Base-by-base conservation (phyloP, 352 stramenopile genomes). In the Stephanocyclus meneghinianus region DNA sequence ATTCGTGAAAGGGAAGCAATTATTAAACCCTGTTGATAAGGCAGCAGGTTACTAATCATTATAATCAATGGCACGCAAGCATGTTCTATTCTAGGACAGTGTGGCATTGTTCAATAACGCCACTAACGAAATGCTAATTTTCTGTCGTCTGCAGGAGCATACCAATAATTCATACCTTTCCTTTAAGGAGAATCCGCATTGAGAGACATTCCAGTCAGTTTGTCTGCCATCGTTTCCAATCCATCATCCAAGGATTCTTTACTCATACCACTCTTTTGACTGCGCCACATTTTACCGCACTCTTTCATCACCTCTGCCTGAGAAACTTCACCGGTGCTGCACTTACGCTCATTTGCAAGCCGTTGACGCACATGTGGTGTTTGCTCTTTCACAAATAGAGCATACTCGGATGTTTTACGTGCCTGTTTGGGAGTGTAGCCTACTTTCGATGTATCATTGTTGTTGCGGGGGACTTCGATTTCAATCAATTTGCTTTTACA, bases 261-360 rank as follows among this genome's bases (percentile, higher is more conserved):
- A 57, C 10, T 2, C 11, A 29, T 40, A 44, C 2, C 29, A 21
- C 16, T 53, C 56, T 91, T 92, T 35, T 81, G 47, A 35, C 60
- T 66, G n/a, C 74, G 65, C 86, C 88, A 92, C 15, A 87, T 57
- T 64, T 59, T 75, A 40, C 77, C 83, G 78, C 83, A 87, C 70
- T 92, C 85, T 61, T 87, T 91, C 88, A 91, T 90, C 0, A 93
- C 85, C 42, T 91, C 80, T 30, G 63, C 42, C 72, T 91, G 86
- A 29, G 77, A 76, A 10, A 90, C 74, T 79, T 84, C 81, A 72
- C 57, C 64, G 0, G 32, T 45, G 13, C 37, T 53, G 29, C 57
- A 85, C 21, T 70, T 68, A 7, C 53, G 66, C 37, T 76, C 60
- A 64, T 32, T 71, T 47, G 65, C 71, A 70, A 80, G 35, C 18